Conservation (phyloP, 2,329 filamentous ascomycete genomes). For the Exserohilum rostratum region DNA sequence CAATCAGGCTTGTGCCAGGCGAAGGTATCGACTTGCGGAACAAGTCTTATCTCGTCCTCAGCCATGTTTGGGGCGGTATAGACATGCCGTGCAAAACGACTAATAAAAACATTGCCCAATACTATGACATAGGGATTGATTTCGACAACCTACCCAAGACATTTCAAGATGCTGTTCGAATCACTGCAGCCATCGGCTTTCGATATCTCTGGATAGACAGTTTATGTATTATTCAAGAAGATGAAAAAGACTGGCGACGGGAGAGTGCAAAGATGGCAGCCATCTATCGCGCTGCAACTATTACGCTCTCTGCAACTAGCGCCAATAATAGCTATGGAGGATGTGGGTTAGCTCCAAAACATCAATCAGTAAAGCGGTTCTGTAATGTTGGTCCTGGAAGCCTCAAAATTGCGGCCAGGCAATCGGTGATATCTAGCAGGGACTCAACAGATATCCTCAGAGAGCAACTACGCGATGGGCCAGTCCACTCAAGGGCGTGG, state of each 20-base stretch:
- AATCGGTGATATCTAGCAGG: not conserved
- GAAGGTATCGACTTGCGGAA: not conserved
- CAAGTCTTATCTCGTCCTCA: not conserved
- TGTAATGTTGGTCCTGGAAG: not conserved
- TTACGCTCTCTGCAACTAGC: conserved; percentile 1
- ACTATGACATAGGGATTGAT: not conserved
- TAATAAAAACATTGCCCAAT: not conserved
- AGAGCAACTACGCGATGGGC: not conserved
- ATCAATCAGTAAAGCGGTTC: not conserved
- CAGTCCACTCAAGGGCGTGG: conserved; percentile 4
- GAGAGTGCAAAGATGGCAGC: conserved; percentile 1
- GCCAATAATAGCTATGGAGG: not conserved
- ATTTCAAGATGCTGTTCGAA: not conserved
- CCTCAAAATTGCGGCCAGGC: not conserved
- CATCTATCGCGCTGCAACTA: not conserved
- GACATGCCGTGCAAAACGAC: conserved; percentile 1
- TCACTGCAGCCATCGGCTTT: not conserved
- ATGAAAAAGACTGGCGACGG: not conserved
- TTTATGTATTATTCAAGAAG: conserved; percentile 1
- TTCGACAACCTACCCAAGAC: not conserved
- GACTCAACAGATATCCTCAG: not conserved
- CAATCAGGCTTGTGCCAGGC: not conserved
- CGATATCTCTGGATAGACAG: conserved; percentile 3
- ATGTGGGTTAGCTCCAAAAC: not conserved
- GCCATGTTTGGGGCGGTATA: conserved; percentile 1